Evolutionary conservation across 1,139 yeast genomes (phyloP), one percentile per base, ranked within the genome.

Genomic region (Blastobotrys buckinghamii): DNA sequence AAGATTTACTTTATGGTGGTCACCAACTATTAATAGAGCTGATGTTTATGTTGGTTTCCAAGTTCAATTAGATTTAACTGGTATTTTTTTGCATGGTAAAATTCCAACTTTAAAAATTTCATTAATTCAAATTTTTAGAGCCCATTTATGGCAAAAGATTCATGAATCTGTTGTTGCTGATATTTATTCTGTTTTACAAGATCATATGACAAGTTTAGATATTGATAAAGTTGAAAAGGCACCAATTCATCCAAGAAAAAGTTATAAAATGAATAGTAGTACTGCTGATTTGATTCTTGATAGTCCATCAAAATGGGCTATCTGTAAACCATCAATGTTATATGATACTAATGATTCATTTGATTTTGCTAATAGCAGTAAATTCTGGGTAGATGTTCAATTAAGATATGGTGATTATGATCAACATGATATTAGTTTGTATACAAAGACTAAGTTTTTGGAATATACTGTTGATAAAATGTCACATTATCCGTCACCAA

Each of bases 1-100:
- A 66, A 77, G 99, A 42, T 94, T 94, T 63, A 94, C 98, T 0
- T 71, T 94, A 40, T 94, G 99, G 99, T 94, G 99, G 99, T 89
- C 97, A 1, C 99, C 99, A 7, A 94, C 99, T 0, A 94, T 94
- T 57, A 94, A 94, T 60, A 78, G 99, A 58, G 98, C 98, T 5
- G 92, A 94, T 61, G 98, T 94, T 22, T 94, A 94, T 62, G 97
- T 94, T 51, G 99, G 99, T 33, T 94, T 92, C 71, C 75, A 89
- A 64, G 98, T 94, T 30, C 99, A 94, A 66, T 74, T 94, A 40
- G 99, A 94, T 69, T 73, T 94, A 60, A 94, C 99, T 0, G 99
- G 98, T 60, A 92, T 94, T 32, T 92, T 92, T 66, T 73, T 94
- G 48, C 99, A 94, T 63, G 99, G 99, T 59, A 94, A 94, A 66